Conservation (phyloP, 2,329 filamentous ascomycete genomes). For the Neocatenulostroma microsporum region DNA sequence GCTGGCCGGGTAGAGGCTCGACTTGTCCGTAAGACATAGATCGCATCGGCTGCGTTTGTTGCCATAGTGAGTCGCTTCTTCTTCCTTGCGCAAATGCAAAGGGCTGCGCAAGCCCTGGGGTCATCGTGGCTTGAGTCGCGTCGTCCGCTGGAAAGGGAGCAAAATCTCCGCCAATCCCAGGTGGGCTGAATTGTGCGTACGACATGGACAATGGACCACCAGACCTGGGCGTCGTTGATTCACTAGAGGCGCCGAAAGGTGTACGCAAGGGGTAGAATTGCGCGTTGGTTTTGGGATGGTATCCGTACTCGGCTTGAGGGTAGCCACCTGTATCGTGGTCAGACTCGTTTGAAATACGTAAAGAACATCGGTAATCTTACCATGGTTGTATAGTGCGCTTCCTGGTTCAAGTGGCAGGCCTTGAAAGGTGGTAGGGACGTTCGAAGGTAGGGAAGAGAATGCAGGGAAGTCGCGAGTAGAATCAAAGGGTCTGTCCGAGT, state of each 20-base stretch:
- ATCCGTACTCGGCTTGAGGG: neutral
- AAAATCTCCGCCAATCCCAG: conserved; percentile 7
- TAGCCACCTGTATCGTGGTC: conserved; percentile 1
- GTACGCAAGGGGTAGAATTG: neutral
- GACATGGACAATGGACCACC: neutral
- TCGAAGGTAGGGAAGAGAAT: conserved; percentile 17
- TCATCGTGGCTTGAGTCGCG: neutral
- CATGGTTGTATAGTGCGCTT: conserved; percentile 7
- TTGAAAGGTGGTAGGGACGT: conserved; percentile 13
- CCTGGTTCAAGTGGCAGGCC: conserved; percentile 13
- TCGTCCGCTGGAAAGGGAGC: conserved; percentile 10
- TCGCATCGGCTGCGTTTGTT: conserved; percentile 7
- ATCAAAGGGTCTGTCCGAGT: conserved; percentile 12
- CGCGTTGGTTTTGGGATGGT: neutral
- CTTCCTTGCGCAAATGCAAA: conserved; percentile 1
- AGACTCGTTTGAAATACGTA: neutral
- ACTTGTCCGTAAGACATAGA: conserved; percentile 16
- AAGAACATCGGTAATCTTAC: neutral
- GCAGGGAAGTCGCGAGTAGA: conserved; percentile 10
- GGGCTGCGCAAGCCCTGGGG: neutral
- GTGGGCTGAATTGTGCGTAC: neutral
- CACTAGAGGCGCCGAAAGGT: neutral
- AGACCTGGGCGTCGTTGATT: neutral
- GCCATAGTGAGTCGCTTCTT: conserved; percentile 1
- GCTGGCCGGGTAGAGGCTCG: conserved; percentile 3